phyloP scores from a whole-genome alignment of 371 early-diverging fungal genomes.

The Rhizopus microsporus region DNA sequence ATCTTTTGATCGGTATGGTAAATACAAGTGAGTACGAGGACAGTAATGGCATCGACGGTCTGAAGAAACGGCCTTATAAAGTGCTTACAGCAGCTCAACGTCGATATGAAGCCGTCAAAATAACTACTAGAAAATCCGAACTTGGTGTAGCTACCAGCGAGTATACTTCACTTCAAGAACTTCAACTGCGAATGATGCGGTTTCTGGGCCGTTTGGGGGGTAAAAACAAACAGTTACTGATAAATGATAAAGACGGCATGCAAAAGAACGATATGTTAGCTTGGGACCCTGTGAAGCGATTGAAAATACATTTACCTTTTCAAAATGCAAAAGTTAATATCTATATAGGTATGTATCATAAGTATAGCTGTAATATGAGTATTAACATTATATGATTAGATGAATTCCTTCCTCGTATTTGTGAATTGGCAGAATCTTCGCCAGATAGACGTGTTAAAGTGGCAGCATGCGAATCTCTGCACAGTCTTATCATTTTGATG shows the following conservation, averaged over 20 bases:
- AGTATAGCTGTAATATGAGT: neutral
- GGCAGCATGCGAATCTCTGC: constrained; percentile 78
- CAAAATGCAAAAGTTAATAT: constrained; percentile 64
- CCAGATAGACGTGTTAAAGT: constrained; percentile 76
- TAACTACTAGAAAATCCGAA: constrained; percentile 11
- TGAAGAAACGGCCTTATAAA: constrained; percentile 16
- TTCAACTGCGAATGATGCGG: constrained; percentile 64
- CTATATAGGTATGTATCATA: constrained; percentile 55
- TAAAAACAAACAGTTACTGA: constrained; percentile 56
- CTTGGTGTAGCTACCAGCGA: constrained; percentile 22
- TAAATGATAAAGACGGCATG: neutral
- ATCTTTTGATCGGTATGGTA: constrained; percentile 56
- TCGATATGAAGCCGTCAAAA: constrained; percentile 13
- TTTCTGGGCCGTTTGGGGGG: constrained; percentile 73
- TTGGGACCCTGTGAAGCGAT: constrained; percentile 58
- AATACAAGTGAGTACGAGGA: constrained; percentile 7
- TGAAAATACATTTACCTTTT: constrained; percentile 68
- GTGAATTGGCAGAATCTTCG: constrained; percentile 74
- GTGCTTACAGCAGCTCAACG: constrained; percentile 19
- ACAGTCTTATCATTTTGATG: constrained; percentile 70
- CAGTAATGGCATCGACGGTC: too few species aligned
- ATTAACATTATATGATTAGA: constrained; percentile 38
- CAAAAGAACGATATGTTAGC: constrained; percentile 41
- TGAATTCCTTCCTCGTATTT: constrained; percentile 74
- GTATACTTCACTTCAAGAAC: constrained; percentile 31